phyloP scores from a whole-genome alignment of 176 grass and related monocot genomes.

The Aechmea fasciata region DNA sequence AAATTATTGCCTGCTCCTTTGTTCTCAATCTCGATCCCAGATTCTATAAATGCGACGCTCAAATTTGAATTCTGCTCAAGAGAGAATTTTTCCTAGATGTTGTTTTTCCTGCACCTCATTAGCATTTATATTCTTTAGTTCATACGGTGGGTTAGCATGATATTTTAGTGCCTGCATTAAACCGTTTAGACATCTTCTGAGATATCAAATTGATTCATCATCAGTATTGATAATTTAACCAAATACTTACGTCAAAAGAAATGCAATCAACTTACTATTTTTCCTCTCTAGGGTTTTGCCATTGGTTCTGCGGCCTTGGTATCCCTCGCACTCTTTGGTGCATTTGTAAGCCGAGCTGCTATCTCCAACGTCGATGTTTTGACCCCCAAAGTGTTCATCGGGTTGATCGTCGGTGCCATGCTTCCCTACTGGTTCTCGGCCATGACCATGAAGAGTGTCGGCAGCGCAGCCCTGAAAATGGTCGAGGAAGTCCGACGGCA shows the following conservation, averaged over 20 bases:
- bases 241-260: background rate
- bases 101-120: background rate
- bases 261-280: background rate
- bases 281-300: conserved; percentile 60
- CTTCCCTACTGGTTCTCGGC: conserved; percentile 53
- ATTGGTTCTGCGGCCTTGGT: conserved; percentile 89
- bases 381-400: conserved; percentile 85
- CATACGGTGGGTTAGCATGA: too few species aligned
- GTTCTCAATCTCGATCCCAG: background rate
- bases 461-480: conserved; percentile 85
- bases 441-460: conserved; percentile 97
- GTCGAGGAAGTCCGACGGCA: conserved; percentile 90
- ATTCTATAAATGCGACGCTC: background rate
- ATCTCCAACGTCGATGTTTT: conserved; percentile 72
- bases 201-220: background rate
- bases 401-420: conserved; percentile 47
- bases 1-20: background rate
- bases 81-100: background rate
- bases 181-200: too few species aligned
- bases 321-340: conserved; percentile 88
- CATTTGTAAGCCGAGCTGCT: conserved; percentile 75
- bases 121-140: too few species aligned
- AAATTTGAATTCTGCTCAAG: background rate
- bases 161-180: too few species aligned
- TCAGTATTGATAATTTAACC: background rate